Evolutionary conservation across 306 rosid genomes (phyloP), one percentile per base, ranked within the genome.

Genomic region (Hippophae gyantsensis): DNA sequence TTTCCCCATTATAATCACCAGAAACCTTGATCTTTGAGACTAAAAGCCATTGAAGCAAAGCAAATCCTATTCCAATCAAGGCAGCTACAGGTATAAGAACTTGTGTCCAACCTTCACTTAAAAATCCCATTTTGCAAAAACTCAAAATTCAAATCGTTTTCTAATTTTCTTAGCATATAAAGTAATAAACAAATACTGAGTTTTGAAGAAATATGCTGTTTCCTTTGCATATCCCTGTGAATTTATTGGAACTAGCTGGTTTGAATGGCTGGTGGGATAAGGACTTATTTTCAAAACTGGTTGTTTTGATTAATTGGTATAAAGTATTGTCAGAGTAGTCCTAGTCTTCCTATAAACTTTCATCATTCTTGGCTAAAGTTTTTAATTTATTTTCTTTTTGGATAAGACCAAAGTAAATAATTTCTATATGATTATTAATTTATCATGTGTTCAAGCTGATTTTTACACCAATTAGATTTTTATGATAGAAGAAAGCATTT

Each of bases 21-120:
- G 81, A 77, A 53, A 81, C 79, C 75, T 48, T 67, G 25, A 86
- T 81, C 61, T 40, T 81, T 10, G 83, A 83, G 14, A 83, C 88
- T 63, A 83, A 54, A 65, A 70, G 42, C 88, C 88, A 86, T 55
- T 79, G 95, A 77, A 81, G 76, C 74, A 84, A 67, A 51, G 84
- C 81, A 81, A 81, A 79, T 26, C 72, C 84, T 51, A 81, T 61
- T 46, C 90, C 88, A 42, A 81, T 38, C 41, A 86, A 56, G 23
- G 86, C 88, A 64, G 82, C 68, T 65, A 69, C 66, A 54, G 82
- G 88, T 56, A 86, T 83, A 71, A 83, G 64, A 65, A 75, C 6
- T 65, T 83, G 84, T 58, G 84, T 75, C 40, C 75, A 68, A 8
- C 77, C 79, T 67, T 83, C 79, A 48, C 82, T 71, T 67, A 81